Percentiles rank a stretch among this genome's conserved stretches.
phyloP scores from a whole-genome alignment of 2,329 filamentous ascomycete species.

The Aspergillus latus region DNA sequence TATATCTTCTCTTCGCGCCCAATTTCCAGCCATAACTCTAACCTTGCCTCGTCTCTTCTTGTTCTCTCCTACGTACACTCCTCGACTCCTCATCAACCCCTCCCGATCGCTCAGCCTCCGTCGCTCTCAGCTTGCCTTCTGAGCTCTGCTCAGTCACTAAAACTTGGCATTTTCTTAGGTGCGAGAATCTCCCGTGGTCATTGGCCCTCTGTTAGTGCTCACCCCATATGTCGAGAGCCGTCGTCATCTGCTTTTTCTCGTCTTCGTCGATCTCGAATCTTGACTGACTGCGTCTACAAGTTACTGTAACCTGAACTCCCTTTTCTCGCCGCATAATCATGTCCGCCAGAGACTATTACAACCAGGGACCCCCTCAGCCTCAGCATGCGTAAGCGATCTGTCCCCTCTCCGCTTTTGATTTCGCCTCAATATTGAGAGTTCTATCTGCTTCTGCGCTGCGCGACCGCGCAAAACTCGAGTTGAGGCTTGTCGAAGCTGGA shows the following conservation, averaged over 20 bases:
- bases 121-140: background rate
- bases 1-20: no score
- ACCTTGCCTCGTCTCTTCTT: no score
- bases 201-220: conserved; percentile 15
- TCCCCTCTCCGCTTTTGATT: background rate
- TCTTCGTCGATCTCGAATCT: conserved; percentile 5
- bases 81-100: background rate
- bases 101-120: conserved; percentile 2
- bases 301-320: no score
- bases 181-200: conserved; percentile 14
- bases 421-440: background rate
- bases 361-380: conserved; percentile 31
- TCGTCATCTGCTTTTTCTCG: conserved; percentile 1
- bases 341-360: conserved; percentile 22
- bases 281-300: no score
- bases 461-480: background rate
- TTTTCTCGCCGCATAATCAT: no score
- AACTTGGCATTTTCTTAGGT: conserved; percentile 28
- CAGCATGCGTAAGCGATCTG: conserved; percentile 40
- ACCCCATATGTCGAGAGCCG: conserved; percentile 6
- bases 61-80: background rate
- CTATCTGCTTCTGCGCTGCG: background rate
- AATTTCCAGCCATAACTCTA: no score
- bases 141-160: background rate
- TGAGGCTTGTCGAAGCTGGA: background rate